Evolutionary conservation across 805 yeast genomes (phyloP).

Genomic region (Lipomyces mesembrius): DNA sequence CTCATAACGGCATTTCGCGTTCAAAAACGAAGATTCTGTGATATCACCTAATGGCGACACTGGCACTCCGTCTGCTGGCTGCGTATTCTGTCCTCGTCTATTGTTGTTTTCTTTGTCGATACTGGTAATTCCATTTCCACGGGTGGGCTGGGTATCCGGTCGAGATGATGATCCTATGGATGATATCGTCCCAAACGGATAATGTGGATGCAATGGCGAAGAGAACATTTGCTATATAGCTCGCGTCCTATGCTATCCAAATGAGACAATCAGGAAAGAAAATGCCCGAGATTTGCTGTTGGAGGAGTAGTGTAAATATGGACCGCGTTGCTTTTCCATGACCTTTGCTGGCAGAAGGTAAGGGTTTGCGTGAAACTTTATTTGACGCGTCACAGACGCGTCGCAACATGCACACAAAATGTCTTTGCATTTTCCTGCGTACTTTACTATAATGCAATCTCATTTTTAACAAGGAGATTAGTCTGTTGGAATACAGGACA

Average conservation of each 20-base stretch:
- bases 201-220: conserved; percentile 9
- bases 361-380: neutral
- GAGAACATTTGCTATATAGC: neutral
- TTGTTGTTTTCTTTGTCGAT: neutral
- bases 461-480: too few relatives aligned
- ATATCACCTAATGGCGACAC: conserved; percentile 16
- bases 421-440: too few relatives aligned
- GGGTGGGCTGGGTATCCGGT: neutral
- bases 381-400: neutral
- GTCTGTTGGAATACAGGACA: too few relatives aligned
- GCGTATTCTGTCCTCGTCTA: neutral
- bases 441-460: too few relatives aligned
- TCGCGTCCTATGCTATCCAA: neutral
- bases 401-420: neutral
- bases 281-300: neutral
- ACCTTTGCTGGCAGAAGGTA: neutral
- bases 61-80: neutral
- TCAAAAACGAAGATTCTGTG: conserved; percentile 14
- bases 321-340: too few relatives aligned
- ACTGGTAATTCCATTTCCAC: neutral
- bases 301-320: too few relatives aligned
- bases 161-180: neutral
- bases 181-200: neutral
- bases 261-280: neutral
- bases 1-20: neutral